Conservation (phyloP, 2,329 filamentous ascomycete genomes). For the Neonectria faginata region DNA sequence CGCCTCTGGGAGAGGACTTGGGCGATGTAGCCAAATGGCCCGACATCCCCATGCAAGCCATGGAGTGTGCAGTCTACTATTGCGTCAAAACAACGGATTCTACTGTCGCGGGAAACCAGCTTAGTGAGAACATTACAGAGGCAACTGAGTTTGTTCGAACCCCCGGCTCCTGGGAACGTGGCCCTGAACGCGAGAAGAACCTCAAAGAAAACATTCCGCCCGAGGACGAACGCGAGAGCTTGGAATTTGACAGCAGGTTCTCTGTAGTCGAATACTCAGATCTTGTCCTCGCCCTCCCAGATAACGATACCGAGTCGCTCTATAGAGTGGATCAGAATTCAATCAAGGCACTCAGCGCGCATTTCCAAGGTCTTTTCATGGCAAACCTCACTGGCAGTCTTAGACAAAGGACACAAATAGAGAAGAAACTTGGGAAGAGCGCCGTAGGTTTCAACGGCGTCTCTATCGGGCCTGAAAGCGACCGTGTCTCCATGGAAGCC, state of each 20-base stretch:
- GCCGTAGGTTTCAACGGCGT: conserved; percentile 21
- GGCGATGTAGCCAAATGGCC: conserved; percentile 17
- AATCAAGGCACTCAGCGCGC: conserved; percentile 18
- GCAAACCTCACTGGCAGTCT: conserved; percentile 5
- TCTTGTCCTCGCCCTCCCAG: not conserved
- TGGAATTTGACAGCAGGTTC: conserved; percentile 15
- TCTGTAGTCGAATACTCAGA: conserved; percentile 5
- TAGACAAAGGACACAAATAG: not conserved
- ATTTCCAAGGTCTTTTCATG: conserved; percentile 14
- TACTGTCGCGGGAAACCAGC: conserved; percentile 12
- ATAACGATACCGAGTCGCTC: not conserved
- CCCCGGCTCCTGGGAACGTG: conserved; percentile 21
- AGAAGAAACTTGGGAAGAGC: conserved; percentile 14
- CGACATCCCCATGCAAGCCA: conserved; percentile 14
- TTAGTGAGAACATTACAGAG: conserved; percentile 10
- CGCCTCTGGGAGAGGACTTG: not conserved
- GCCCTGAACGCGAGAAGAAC: not conserved
- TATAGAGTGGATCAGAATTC: not conserved
- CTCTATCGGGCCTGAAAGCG: not conserved
- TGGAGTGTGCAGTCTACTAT: conserved; percentile 30
- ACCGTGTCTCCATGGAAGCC: conserved; percentile 1
- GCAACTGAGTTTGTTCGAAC: conserved; percentile 1
- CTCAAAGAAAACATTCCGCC: conserved; percentile 10
- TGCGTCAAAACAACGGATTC: conserved; percentile 24
- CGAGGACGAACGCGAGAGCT: not conserved